Percentiles rank a stretch among this genome's conserved stretches.
Evolutionary conservation across 2,329 filamentous ascomycete genomes (phyloP).

Genomic region (Trichoderma sp.): DNA sequence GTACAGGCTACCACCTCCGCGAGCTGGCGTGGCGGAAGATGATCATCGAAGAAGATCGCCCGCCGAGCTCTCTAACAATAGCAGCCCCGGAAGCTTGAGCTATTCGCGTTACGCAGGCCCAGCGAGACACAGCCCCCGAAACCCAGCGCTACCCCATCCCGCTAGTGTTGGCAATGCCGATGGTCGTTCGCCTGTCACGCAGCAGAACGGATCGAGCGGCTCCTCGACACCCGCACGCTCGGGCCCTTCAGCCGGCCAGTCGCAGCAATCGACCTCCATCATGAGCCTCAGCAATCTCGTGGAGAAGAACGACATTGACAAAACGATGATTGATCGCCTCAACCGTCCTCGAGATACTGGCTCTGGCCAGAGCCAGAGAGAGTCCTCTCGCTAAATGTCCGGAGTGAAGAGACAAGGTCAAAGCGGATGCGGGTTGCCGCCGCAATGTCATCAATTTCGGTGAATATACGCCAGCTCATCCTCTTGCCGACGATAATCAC

Average conservation of each 20-base stretch:
- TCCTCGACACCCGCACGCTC: conserved; percentile 36
- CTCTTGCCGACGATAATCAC: conserved; percentile 25
- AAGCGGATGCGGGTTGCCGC: background rate
- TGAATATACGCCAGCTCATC: background rate
- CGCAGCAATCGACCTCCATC: conserved; percentile 37
- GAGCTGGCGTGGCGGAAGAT: conserved; percentile 43
- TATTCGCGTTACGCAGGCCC: conserved; percentile 39
- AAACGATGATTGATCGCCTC: conserved; percentile 53
- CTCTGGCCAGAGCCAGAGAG: background rate
- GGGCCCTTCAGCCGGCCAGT: conserved; percentile 23
- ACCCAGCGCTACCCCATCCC: conserved; percentile 39
- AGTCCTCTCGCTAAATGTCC: conserved; percentile 17
- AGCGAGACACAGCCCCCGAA: conserved; percentile 39
- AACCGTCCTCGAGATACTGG: conserved; percentile 37
- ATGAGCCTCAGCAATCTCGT: conserved; percentile 55
- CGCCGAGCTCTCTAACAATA: conserved; percentile 47
- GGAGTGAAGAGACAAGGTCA: background rate
- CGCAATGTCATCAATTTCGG: background rate
- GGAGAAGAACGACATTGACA: conserved; percentile 54
- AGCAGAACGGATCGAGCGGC: conserved; percentile 38
- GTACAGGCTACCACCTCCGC: conserved; percentile 47
- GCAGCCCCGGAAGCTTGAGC: conserved; percentile 44
- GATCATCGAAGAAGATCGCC: conserved; percentile 52
- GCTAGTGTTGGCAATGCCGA: conserved; percentile 28
- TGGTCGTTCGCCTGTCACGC: conserved; percentile 37